Conservation (phyloP, 192 early-diverging fungal genomes). For the Entomortierella lignicola region DNA sequence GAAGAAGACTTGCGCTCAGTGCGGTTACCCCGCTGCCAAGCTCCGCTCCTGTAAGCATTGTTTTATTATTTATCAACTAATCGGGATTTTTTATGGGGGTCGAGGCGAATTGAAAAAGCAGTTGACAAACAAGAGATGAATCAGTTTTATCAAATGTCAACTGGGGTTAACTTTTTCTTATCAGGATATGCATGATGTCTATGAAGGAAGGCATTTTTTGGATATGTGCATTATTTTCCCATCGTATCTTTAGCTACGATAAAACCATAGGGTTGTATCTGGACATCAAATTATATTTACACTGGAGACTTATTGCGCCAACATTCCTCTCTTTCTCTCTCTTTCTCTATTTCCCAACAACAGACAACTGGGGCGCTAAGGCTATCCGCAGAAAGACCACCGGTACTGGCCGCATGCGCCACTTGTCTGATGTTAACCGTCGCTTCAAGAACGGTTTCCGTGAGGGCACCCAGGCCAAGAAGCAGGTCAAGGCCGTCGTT, state of each 20-base stretch:
- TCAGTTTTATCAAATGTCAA: not conserved
- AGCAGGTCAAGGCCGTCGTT: constrained; percentile 47
- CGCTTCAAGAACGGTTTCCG: constrained; percentile 99
- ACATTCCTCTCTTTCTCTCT: constrained; percentile 3
- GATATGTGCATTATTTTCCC: too few relatives aligned
- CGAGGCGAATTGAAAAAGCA: not conserved
- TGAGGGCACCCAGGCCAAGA: constrained; percentile 70
- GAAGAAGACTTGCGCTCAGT: constrained; percentile 99
- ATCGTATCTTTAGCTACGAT: too few relatives aligned
- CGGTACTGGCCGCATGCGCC: constrained; percentile 97
- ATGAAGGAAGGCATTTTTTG: too few relatives aligned
- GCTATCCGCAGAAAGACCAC: constrained; percentile 98
- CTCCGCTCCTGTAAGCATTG: constrained; percentile 86
- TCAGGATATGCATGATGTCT: constrained; percentile 17
- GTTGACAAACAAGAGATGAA: not conserved
- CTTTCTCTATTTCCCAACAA: constrained; percentile 22
- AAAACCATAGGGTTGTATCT: too few relatives aligned
- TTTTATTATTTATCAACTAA: not conserved
- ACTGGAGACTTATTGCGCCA: not conserved
- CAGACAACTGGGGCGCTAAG: constrained; percentile 97
- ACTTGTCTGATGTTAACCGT: constrained; percentile 92
- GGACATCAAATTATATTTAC: too few relatives aligned
- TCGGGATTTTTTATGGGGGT: not conserved
- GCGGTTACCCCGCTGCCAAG: constrained; percentile 99
- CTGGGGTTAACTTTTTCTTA: not conserved